Conservation (phyloP, 176 grass and related monocot species). For the Pontederia crassipes region DNA sequence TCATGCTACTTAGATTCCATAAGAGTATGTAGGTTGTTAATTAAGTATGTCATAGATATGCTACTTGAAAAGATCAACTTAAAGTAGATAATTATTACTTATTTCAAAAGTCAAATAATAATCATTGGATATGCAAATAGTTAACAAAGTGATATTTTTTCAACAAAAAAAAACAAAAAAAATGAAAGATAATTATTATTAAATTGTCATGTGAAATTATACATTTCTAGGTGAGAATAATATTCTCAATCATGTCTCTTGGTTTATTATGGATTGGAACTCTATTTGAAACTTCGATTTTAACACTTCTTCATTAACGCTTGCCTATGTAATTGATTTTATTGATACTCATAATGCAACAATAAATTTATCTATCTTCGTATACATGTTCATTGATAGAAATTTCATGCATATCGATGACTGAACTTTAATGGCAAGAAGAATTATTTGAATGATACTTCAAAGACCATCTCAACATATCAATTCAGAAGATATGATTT, state of each 20-base stretch:
- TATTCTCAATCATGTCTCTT: too few relatives aligned
- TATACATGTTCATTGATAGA: slow-evolving; percentile 30
- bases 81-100: slow-evolving; percentile 41
- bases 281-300: too few relatives aligned
- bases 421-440: slow-evolving; percentile 43
- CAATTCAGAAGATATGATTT: slow-evolving; percentile 44
- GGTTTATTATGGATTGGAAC: too few relatives aligned
- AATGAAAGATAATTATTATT: too few relatives aligned
- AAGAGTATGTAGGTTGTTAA: slow-evolving; percentile 36
- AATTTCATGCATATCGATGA: slow-evolving; percentile 85
- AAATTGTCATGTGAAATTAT: too few relatives aligned
- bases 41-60: slow-evolving; percentile 26
- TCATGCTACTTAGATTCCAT: slow-evolving; percentile 29
- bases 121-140: too few relatives aligned
- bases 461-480: slow-evolving; percentile 72
- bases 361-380: slow-evolving; percentile 34
- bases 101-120: too few relatives aligned
- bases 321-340: too few relatives aligned
- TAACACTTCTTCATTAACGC: too few relatives aligned
- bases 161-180: too few relatives aligned
- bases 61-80: slow-evolving; percentile 38
- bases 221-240: too few relatives aligned
- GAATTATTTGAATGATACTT: slow-evolving; percentile 57
- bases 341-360: not conserved
- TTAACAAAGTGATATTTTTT: too few relatives aligned